These are phyloP conservation scores for Metschnikowia dekortorum DNA, from an alignment of 805 yeast species.

Conservation along the genomic window DNA sequence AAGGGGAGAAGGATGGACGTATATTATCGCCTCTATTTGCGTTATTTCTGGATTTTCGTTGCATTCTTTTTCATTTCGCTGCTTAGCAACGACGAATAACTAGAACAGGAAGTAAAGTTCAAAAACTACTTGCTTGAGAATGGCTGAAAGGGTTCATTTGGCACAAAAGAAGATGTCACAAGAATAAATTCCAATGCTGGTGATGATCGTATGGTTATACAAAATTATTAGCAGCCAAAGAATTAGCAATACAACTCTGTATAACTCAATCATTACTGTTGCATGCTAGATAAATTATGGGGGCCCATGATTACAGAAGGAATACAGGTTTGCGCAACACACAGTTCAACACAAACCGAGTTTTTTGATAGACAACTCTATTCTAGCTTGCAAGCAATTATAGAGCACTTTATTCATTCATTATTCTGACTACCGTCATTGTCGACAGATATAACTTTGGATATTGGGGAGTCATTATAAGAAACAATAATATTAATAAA, in stretches of 20 bases:
- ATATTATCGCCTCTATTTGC: constrained; percentile 71
- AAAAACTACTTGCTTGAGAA: constrained; percentile 52
- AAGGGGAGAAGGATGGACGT: constrained; percentile 70
- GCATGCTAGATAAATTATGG: no score
- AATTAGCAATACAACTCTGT: no score
- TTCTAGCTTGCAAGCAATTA: no score
- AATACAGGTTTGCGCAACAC: no score
- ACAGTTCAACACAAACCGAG: no score
- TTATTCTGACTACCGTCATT: no score
- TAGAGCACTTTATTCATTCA: no score
- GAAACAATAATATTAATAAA: neutral
- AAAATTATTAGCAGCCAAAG: neutral
- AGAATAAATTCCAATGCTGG: constrained; percentile 8
- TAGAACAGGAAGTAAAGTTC: constrained; percentile 59
- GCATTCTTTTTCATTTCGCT: constrained; percentile 66
- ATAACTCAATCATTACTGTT: no score
- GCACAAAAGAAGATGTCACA: constrained; percentile 21
- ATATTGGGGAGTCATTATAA: neutral
- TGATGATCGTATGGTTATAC: constrained; percentile 10
- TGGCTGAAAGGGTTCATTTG: constrained; percentile 56
- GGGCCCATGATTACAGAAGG: no score
- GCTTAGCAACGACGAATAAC: constrained; percentile 62
- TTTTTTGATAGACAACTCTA: no score
- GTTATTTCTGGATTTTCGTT: constrained; percentile 60
- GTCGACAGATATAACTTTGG: no score